Evolutionary conservation across 129 eudicot species (phyloP), one percentile per base, ranked within the genome.

Genomic region (Centaurea solstitialis): DNA sequence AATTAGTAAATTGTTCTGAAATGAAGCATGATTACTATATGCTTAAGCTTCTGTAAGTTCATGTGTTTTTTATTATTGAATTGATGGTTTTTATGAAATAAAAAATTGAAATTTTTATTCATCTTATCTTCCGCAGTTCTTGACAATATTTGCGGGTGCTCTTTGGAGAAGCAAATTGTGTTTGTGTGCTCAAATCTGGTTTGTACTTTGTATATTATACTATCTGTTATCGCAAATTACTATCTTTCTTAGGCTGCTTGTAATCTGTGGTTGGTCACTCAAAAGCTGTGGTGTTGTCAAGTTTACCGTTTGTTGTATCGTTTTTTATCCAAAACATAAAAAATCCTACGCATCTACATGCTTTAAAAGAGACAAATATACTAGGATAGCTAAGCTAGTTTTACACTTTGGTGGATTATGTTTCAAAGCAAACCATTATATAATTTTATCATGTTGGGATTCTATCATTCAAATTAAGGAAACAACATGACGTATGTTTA

Each of bases 101-200:
- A 64, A 68, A 37, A 6, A n/a, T 75, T n/a, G 21, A 80, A 40
- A 10, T 73, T 45, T 45, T 77, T 53, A 61, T 33, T 78, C 24
- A 30, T 43, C 22, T 33, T 79, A 47, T 78, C 33, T 77, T 82
- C 75, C 79, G 39, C 93, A 96, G 99, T 90, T 96, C 9, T 80
- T 96, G 85, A 89, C 99, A 45, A 80, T 96, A 84, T 88, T 93
- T 85, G 93, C 97, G 0, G 98, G 92, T 76, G 98, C 98, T 74
- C 92, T 96, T 65, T 96, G 90, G 99, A 96, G 90, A 96, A 96
- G 85, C 97, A 96, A 80, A 93, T 91, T 79, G 91, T 89, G 37
- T 80, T 96, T 69, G 93, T 93, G 77, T 93, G 98, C 82, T 93
- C 96, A 28, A 91, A 92, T 73, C 79, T 92, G 97, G 97, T 92